phyloP scores from a whole-genome alignment of 2,329 filamentous ascomycete species.

The Neofusicoccum sp. region DNA sequence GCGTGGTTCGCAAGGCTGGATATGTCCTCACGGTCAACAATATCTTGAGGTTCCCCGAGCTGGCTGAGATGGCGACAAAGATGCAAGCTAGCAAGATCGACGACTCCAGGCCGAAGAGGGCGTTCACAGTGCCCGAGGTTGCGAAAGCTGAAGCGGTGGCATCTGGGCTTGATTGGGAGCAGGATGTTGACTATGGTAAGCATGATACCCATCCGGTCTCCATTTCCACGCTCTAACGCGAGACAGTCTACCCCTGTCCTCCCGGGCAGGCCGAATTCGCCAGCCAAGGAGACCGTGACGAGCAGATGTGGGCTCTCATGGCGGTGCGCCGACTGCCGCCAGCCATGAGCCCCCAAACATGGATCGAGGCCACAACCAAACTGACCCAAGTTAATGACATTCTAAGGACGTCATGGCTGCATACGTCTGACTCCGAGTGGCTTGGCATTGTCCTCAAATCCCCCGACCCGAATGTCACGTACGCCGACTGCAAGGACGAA shows the following conservation, averaged over 20 bases:
- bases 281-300: slow-evolving; percentile 17
- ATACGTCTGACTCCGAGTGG: background rate
- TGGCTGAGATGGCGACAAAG: slow-evolving; percentile 1
- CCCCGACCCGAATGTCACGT: background rate
- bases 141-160: too few species aligned
- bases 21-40: slow-evolving; percentile 6
- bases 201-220: too few species aligned
- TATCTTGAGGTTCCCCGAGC: background rate
- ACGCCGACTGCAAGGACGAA: slow-evolving; percentile 7
- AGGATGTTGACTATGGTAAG: background rate
- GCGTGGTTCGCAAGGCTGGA: background rate
- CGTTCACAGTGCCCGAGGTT: background rate
- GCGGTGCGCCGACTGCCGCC: slow-evolving; percentile 7
- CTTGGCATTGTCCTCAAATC: background rate
- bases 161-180: too few species aligned
- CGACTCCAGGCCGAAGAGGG: background rate
- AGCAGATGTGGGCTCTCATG: slow-evolving; percentile 22
- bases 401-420: slow-evolving; percentile 19
- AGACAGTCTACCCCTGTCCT: slow-evolving; percentile 23
- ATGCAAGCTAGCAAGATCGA: background rate
- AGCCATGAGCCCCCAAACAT: slow-evolving; percentile 7
- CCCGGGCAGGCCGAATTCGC: slow-evolving; percentile 24
- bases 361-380: slow-evolving; percentile 7
- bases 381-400: slow-evolving; percentile 20
- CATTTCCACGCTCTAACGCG: too few species aligned